Conservation (phyloP, 495 filamentous ascomycete species). For the Cercophora scortea region DNA sequence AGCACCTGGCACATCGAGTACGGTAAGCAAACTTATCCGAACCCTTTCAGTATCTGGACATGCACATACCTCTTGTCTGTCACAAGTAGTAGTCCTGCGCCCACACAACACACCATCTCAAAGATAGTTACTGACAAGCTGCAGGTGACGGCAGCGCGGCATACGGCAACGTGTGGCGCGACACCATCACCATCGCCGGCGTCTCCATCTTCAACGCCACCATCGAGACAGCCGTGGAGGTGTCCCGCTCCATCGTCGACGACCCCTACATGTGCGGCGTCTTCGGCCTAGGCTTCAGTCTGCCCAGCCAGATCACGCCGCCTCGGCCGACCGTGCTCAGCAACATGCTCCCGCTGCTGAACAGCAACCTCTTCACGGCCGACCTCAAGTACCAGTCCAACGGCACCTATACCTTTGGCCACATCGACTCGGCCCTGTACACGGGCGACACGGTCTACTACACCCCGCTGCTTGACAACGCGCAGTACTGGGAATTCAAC, state of each 20-base stretch:
- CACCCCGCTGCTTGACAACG: constrained; percentile 50
- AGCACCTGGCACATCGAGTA: constrained; percentile 63
- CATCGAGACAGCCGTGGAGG: constrained; percentile 27
- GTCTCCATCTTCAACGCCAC: constrained; percentile 57
- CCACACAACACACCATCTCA: not conserved
- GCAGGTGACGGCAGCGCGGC: constrained; percentile 22
- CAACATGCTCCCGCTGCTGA: constrained; percentile 46
- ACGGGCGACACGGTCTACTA: constrained; percentile 43
- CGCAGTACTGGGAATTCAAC: constrained; percentile 59
- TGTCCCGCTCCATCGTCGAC: constrained; percentile 20
- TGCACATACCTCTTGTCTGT: not conserved
- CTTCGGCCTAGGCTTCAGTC: constrained; percentile 26
- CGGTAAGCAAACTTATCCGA: constrained; percentile 38
- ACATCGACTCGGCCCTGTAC: constrained; percentile 52
- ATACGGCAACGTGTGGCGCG: constrained; percentile 28
- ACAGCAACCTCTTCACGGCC: constrained; percentile 54
- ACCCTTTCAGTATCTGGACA: not conserved
- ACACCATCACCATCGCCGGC: constrained; percentile 26
- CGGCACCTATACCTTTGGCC: constrained; percentile 72
- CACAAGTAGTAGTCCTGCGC: not conserved
- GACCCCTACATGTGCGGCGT: constrained; percentile 26
- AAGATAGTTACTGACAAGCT: not conserved
- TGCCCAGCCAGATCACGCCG: constrained; percentile 31
- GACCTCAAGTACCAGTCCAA: constrained; percentile 58
- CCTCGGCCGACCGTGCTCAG: constrained; percentile 60